Conservation (phyloP, 345 rosid species). For the Dovyalis caffra region DNA sequence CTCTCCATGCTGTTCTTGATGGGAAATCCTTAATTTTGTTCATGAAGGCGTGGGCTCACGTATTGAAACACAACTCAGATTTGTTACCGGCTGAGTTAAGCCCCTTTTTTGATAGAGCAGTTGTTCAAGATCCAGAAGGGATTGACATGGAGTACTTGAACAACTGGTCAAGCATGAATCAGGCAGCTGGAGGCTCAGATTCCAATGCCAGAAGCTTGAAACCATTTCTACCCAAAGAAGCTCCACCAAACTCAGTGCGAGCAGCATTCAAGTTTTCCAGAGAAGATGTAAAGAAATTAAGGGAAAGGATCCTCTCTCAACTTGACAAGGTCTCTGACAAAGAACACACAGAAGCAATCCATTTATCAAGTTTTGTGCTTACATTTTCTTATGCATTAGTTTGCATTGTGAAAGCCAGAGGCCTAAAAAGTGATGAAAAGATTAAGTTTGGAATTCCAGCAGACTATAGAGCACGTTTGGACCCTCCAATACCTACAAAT, state of each 20-base stretch:
- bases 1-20: slow-evolving; percentile 19
- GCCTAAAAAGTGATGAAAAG: neutral
- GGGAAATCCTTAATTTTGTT: slow-evolving; percentile 14
- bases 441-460: neutral
- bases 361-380: slow-evolving; percentile 36
- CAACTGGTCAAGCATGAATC: neutral
- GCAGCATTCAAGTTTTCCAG: slow-evolving; percentile 32
- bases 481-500: slow-evolving; percentile 10
- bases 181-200: neutral
- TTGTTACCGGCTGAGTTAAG: neutral
- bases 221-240: neutral
- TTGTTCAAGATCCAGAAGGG: neutral
- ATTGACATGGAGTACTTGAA: neutral
- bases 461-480: slow-evolving; percentile 7
- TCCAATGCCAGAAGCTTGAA: neutral
- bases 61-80: neutral
- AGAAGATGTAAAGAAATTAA: slow-evolving; percentile 29
- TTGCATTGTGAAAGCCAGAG: slow-evolving; percentile 21
- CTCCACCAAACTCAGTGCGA: slow-evolving; percentile 8
- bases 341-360: neutral
- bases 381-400: slow-evolving; percentile 26
- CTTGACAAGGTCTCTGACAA: neutral
- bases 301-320: slow-evolving; percentile 8
- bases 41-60: slow-evolving; percentile 18
- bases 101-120: neutral